Conservation (phyloP, 768 basidiomycete genomes). For the Russula griseocarnosa region DNA sequence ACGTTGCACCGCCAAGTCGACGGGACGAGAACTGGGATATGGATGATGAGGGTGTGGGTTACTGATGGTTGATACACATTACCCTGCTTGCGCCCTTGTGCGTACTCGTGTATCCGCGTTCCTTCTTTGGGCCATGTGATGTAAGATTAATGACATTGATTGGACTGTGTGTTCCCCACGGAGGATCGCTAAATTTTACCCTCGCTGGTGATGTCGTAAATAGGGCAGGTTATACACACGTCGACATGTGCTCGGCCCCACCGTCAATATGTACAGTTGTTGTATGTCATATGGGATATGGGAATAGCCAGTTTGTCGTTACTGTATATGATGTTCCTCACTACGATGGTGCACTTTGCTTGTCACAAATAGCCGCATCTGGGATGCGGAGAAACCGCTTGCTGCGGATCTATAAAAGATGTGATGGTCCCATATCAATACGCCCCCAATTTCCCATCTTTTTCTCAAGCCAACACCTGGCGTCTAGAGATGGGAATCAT, state of each 20-base stretch:
- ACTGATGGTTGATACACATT: neutral
- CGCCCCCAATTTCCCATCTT: neutral
- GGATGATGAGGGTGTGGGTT: constrained; percentile 31
- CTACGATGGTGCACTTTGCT: neutral
- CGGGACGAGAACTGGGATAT: constrained; percentile 43
- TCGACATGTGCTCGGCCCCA: neutral
- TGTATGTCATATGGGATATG: neutral
- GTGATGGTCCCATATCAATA: neutral
- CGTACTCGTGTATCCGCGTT: constrained; percentile 1
- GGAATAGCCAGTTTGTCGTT: neutral
- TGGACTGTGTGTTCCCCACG: neutral
- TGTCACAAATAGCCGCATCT: neutral
- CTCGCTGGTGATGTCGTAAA: neutral
- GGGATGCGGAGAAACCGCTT: neutral
- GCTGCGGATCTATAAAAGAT: constrained; percentile 2
- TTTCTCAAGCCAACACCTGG: neutral
- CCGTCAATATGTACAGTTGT: neutral
- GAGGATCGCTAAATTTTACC: neutral
- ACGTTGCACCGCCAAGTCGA: constrained; percentile 17
- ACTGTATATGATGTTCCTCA: neutral
- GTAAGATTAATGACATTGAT: constrained; percentile 8
- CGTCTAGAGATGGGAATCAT: constrained; percentile 17
- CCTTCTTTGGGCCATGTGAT: constrained; percentile 6
- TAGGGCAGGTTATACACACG: neutral
- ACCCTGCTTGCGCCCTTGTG: neutral